Conservation (phyloP, 306 rosid genomes). For the Sesbania bispinosa region DNA sequence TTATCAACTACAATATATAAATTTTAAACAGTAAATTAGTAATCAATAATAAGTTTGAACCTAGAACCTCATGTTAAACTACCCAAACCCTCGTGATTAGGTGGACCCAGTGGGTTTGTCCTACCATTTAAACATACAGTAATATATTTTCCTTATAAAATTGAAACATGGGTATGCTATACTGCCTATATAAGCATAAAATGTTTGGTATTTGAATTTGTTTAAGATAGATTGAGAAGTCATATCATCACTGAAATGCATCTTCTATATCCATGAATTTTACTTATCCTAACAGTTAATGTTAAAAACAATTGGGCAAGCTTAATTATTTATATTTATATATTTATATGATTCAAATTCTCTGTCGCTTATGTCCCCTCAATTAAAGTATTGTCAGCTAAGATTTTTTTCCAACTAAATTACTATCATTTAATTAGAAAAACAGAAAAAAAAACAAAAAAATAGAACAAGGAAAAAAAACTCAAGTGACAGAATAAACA, state of each 20-base stretch:
- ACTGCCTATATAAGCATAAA: too few relatives aligned
- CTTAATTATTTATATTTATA: not conserved
- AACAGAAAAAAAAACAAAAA: not conserved
- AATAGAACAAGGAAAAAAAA: too few relatives aligned
- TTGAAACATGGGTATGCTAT: too few relatives aligned
- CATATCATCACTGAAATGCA: not conserved
- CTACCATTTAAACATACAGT: too few relatives aligned
- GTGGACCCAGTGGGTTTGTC: too few relatives aligned
- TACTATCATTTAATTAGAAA: not conserved
- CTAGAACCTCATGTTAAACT: too few relatives aligned
- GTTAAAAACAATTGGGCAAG: not conserved
- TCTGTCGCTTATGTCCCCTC: not conserved
- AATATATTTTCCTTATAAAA: too few relatives aligned
- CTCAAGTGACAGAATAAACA: too few relatives aligned
- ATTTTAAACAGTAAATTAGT: not conserved
- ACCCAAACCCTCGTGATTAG: too few relatives aligned
- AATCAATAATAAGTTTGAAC: too few relatives aligned
- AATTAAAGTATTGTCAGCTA: not conserved
- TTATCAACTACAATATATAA: not conserved
- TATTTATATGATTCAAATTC: not conserved
- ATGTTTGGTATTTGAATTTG: too few relatives aligned
- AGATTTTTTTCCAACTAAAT: not conserved
- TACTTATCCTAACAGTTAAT: not conserved
- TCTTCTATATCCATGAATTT: not conserved
- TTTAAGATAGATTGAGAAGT: not conserved